These are phyloP conservation scores for Penicillium janthinellum DNA, from an alignment of 2,329 filamentous ascomycete species.

Conservation along the genomic window DNA sequence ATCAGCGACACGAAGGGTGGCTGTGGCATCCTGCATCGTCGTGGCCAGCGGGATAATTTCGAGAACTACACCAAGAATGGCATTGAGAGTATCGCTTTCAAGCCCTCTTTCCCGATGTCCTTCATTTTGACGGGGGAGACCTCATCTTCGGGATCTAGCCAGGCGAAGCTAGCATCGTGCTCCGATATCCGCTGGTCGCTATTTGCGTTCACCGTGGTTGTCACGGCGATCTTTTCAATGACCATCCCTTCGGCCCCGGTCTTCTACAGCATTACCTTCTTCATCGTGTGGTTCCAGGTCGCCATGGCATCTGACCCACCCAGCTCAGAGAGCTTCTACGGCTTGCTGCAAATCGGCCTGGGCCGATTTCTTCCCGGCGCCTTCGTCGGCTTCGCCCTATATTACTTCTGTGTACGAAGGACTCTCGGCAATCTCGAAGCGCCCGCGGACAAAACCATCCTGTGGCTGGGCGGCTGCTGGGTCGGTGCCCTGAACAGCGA, in stretches of 20 bases:
- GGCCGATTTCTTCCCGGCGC: constrained; percentile 61
- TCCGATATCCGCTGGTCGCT: constrained; percentile 61
- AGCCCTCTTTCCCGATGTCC: constrained; percentile 60
- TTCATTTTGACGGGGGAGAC: constrained; percentile 38
- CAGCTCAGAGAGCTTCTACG: constrained; percentile 53
- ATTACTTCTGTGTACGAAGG: constrained; percentile 56
- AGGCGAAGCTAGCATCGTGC: constrained; percentile 43
- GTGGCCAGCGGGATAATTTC: constrained; percentile 55
- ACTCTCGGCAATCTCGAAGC: constrained; percentile 55
- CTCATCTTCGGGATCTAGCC: constrained; percentile 28
- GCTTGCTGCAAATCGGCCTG: constrained; percentile 56
- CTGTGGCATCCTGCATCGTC: constrained; percentile 57
- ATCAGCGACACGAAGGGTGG: constrained; percentile 57
- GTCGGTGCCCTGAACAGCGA: constrained; percentile 64
- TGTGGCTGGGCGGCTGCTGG: constrained; percentile 64
- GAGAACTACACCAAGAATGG: constrained; percentile 50
- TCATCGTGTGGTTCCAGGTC: constrained; percentile 62
- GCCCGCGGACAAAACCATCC: constrained; percentile 61
- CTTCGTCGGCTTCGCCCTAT: constrained; percentile 60
- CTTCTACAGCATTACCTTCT: constrained; percentile 59
- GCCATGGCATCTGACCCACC: constrained; percentile 63
- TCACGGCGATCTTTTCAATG: constrained; percentile 58
- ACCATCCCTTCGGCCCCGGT: constrained; percentile 58
- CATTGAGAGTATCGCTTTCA: constrained; percentile 56
- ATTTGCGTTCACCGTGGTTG: constrained; percentile 57